Evolutionary conservation across 371 early-diverging fungal genomes (phyloP), one percentile per base, ranked within the genome.

Genomic region (Mucor saturninus): DNA sequence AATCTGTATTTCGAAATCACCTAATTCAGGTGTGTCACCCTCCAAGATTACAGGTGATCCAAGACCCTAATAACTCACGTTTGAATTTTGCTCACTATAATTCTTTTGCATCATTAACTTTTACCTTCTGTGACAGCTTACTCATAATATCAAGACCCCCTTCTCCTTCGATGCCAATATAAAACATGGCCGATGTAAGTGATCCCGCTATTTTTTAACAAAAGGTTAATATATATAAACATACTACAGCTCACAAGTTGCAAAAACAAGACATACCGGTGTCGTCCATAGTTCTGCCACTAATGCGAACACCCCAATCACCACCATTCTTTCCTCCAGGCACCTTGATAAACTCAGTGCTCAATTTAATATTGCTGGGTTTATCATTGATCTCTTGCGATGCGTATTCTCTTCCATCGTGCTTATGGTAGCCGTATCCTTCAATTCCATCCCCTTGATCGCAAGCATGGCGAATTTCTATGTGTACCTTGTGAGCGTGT

Each of bases 391-490:
- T 83, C 14, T 73, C 76, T 73, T 98, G 96, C 31, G 82, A 67
- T 37, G 91, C 95, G 79, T 86, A 95, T 29, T 72, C 67, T 49
- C 93, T 80, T 10, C 95, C 97, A 70, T 97, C 93, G 67, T 95
- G 95, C 64, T 89, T 87, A 49, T 83, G 76, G 81, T 93, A 98
- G n/a, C 93, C 93, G 74, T 97, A 97, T 21, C 89, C 85, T 39
- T 76, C 73, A 42, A 95, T 74, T 29, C 83, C 76, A 64, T 95
- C 94, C 26, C 86, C 86, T 53, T 95, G 92, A 57, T 96, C 95
- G 70, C 97, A 98, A 14, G 89, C 82, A 62, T 96, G 95, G 2
- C 97, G 86, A 39, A 94, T 86, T 15, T 85, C 89, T 90, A 55
- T 4, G 10, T 9, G 42, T 13, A 21, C 42, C 6, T 42, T 35